Percentiles rank a stretch among this genome's conserved stretches.
These are phyloP conservation scores for Fusarium sp. DNA, from an alignment of 2,329 filamentous ascomycete genomes.

Conservation along the genomic window DNA sequence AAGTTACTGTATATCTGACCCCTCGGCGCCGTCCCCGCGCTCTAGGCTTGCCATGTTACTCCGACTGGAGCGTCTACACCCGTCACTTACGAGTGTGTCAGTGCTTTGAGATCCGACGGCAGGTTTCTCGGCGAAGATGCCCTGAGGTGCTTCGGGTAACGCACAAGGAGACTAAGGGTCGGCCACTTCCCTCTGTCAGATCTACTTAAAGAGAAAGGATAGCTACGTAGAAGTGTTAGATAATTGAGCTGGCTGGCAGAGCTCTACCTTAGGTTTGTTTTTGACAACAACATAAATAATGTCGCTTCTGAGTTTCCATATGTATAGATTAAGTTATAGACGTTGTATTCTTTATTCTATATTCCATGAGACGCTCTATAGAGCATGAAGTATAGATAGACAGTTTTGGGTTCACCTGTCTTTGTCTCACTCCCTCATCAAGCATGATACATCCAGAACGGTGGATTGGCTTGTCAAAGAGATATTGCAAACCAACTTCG, in stretches of 20 bases:
- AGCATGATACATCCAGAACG: too few relatives aligned
- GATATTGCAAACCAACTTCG: not conserved
- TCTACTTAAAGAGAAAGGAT: not conserved
- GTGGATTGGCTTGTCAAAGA: not conserved
- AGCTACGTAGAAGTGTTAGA: not conserved
- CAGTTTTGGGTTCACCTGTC: not conserved
- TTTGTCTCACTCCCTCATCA: too few relatives aligned
- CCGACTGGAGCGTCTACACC: not conserved
- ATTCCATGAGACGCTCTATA: too few relatives aligned
- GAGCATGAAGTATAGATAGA: not conserved
- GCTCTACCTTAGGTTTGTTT: not conserved
- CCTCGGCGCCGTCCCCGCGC: not conserved
- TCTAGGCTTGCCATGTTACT: not conserved
- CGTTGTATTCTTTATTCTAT: not conserved
- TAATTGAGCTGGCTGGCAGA: not conserved
- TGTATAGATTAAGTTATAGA: not conserved
- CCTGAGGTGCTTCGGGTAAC: not conserved
- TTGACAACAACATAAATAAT: not conserved
- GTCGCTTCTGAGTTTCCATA: not conserved
- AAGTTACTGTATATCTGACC: not conserved
- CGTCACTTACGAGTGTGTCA: not conserved
- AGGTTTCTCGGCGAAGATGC: not conserved
- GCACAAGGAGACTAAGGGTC: not conserved
- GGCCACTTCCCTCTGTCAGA: not conserved
- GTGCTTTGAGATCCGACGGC: not conserved